A percentile compares a stretch with the other conserved stretches of the same genome.
phyloP scores from a whole-genome alignment of 164 flowering plant species.

The Taxillus chinensis region DNA sequence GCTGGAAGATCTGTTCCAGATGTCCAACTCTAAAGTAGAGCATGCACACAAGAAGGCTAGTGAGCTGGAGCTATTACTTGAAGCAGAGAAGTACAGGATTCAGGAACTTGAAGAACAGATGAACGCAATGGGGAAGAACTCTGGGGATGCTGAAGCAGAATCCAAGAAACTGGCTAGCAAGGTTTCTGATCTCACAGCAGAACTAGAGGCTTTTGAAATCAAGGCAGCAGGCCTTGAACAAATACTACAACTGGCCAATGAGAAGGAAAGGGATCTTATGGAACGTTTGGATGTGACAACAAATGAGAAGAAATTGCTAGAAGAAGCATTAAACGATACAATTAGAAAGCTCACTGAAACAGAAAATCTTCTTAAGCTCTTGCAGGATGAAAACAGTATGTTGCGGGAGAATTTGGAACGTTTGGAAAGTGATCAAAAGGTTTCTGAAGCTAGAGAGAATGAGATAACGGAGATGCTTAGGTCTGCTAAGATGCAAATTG shows the following conservation, averaged over 20 bases:
- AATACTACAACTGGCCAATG: conserved; percentile 42
- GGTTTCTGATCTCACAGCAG: conserved; percentile 43
- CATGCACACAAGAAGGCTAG: conserved; percentile 44
- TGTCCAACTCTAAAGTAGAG: conserved; percentile 54
- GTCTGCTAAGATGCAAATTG: conserved; percentile 47
- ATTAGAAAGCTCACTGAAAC: conserved; percentile 47
- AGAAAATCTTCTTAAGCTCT: conserved; percentile 37
- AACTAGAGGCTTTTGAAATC: conserved; percentile 46
- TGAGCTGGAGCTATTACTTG: conserved; percentile 62
- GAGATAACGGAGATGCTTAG: conserved; percentile 58
- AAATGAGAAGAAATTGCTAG: conserved; percentile 52
- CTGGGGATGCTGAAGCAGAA: conserved; percentile 43
- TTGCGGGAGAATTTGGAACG: conserved; percentile 43
- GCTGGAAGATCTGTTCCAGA: conserved; percentile 61
- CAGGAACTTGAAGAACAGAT: conserved; percentile 77
- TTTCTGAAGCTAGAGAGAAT: conserved; percentile 42
- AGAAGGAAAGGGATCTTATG: conserved; percentile 51
- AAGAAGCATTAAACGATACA: conserved; percentile 32
- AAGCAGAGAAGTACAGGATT: conserved; percentile 52
- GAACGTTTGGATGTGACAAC: conserved; percentile 31
- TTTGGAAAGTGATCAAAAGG: conserved; percentile 44
- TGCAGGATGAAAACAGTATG: conserved; percentile 42
- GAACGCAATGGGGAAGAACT: conserved; percentile 41
- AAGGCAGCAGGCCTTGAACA: conserved; percentile 52
- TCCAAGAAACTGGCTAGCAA: conserved; percentile 30